phyloP scores from a whole-genome alignment of 2,329 filamentous ascomycete species.

The Dothidotthia symphoricarpi region DNA sequence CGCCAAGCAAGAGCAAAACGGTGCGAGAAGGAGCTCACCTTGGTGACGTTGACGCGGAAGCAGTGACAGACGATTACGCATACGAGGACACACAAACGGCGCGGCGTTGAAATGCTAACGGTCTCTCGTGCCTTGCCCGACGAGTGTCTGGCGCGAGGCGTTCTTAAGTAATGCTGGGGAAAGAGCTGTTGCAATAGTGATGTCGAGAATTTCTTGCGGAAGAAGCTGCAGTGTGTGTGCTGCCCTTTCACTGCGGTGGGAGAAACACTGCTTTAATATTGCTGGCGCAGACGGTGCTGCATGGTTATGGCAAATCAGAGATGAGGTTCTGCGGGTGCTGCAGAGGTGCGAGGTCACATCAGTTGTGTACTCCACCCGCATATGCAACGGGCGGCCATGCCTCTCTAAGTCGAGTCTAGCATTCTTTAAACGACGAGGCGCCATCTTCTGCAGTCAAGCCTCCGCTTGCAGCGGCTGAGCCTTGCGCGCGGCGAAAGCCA shows the following conservation, averaged over 20 bases:
- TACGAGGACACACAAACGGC: conserved; percentile 11
- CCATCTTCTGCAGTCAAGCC: conserved; percentile 24
- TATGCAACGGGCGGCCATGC: conserved; percentile 27
- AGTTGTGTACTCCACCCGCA: conserved; percentile 32
- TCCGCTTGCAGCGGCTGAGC: conserved; percentile 16
- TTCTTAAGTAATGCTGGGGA: conserved; percentile 27
- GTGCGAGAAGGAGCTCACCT: conserved; percentile 23
- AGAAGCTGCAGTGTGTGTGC: conserved; percentile 25
- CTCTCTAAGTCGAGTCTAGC: conserved; percentile 32
- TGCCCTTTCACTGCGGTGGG: conserved; percentile 25
- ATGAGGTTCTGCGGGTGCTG: conserved; percentile 20
- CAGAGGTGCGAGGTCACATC: conserved; percentile 32
- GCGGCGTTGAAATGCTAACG: background rate
- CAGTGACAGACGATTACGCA: conserved; percentile 15
- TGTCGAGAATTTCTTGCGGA: conserved; percentile 26
- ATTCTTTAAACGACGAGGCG: conserved; percentile 25
- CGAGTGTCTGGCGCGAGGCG: conserved; percentile 5
- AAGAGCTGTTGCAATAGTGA: conserved; percentile 39
- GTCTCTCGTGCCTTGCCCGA: conserved; percentile 2
- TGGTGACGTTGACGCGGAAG: conserved; percentile 9
- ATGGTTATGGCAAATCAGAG: conserved; percentile 26
- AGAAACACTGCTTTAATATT: conserved; percentile 32
- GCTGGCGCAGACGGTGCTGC: conserved; percentile 20
- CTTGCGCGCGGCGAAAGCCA: conserved; percentile 4
- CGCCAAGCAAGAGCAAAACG: conserved; percentile 7